A percentile compares a stretch with the other conserved stretches of the same genome.
These are phyloP conservation scores for Suillus discolor DNA, from an alignment of 768 basidiomycete genomes.

Conservation along the genomic window DNA sequence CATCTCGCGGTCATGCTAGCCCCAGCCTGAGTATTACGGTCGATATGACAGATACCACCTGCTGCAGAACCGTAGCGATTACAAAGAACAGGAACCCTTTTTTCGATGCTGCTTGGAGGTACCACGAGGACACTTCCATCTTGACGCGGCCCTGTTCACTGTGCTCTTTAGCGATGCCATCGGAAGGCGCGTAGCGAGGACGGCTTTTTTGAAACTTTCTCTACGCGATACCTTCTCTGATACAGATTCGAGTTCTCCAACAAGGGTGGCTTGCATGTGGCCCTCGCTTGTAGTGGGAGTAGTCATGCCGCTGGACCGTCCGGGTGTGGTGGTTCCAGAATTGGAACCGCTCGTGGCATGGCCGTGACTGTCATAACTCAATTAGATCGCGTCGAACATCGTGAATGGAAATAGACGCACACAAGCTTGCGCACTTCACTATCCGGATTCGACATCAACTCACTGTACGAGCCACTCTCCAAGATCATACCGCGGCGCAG, in stretches of 20 bases:
- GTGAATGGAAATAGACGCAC: conserved; percentile 43
- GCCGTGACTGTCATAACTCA: conserved; percentile 35
- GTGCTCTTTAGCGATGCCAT: conserved; percentile 67
- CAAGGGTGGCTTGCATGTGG: conserved; percentile 25
- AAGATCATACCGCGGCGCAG: conserved; percentile 82
- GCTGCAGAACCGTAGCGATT: conserved; percentile 52
- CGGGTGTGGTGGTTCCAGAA: conserved; percentile 58
- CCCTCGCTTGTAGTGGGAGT: conserved; percentile 26
- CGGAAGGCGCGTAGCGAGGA: conserved; percentile 44
- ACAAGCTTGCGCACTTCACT: conserved; percentile 76
- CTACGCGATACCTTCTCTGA: conserved; percentile 60
- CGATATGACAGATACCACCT: conserved; percentile 59
- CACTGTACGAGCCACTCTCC: conserved; percentile 69
- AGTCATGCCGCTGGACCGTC: conserved; percentile 29
- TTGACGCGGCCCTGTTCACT: conserved; percentile 84
- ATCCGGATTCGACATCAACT: conserved; percentile 58
- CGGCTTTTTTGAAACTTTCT: conserved; percentile 61
- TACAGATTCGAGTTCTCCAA: conserved; percentile 33
- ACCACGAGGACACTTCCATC: conserved; percentile 69
- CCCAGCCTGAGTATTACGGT: conserved; percentile 81
- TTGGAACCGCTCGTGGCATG: conserved; percentile 47
- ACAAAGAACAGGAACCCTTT: conserved; percentile 71
- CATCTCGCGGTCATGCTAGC: conserved; percentile 67
- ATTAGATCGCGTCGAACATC: not conserved
- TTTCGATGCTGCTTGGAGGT: conserved; percentile 79